These are phyloP conservation scores for Clonostachys solani DNA, from an alignment of 2,329 filamentous ascomycete species.

Conservation along the genomic window DNA sequence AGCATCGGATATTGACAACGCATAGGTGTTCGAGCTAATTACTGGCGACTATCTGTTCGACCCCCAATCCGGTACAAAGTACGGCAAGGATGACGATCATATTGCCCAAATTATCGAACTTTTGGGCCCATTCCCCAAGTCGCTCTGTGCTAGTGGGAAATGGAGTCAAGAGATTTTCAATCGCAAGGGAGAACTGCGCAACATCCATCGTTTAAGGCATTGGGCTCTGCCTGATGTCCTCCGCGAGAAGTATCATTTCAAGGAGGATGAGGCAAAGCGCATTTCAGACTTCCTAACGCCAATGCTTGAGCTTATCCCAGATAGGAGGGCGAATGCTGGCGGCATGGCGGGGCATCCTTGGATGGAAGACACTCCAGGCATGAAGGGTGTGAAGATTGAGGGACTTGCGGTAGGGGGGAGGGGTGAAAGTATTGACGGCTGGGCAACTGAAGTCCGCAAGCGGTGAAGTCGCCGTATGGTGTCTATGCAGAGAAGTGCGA, in stretches of 20 bases:
- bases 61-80: constrained; percentile 96
- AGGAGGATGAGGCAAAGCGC: constrained; percentile 71
- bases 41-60: constrained; percentile 99
- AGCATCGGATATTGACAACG: neutral
- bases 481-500: too few species aligned
- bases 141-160: constrained; percentile 86
- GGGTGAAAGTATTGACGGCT: constrained; percentile 91
- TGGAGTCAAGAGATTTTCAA: constrained; percentile 99
- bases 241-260: constrained; percentile 95
- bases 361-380: constrained; percentile 80
- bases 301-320: constrained; percentile 86
- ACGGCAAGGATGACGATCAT: constrained; percentile 98
- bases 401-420: constrained; percentile 72
- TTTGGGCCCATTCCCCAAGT: constrained; percentile 88
- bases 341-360: constrained; percentile 88
- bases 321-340: constrained; percentile 88
- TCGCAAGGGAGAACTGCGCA: constrained; percentile 91
- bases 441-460: constrained; percentile 85
- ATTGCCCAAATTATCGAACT: constrained; percentile 99
- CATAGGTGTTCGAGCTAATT: constrained; percentile 90
- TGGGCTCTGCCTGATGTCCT: constrained; percentile 94
- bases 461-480: constrained; percentile 41
- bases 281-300: constrained; percentile 81
- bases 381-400: constrained; percentile 74
- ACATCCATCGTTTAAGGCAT: constrained; percentile 93